phyloP scores from a whole-genome alignment of 106 monocot species.

The Narthecium ossifragum region DNA sequence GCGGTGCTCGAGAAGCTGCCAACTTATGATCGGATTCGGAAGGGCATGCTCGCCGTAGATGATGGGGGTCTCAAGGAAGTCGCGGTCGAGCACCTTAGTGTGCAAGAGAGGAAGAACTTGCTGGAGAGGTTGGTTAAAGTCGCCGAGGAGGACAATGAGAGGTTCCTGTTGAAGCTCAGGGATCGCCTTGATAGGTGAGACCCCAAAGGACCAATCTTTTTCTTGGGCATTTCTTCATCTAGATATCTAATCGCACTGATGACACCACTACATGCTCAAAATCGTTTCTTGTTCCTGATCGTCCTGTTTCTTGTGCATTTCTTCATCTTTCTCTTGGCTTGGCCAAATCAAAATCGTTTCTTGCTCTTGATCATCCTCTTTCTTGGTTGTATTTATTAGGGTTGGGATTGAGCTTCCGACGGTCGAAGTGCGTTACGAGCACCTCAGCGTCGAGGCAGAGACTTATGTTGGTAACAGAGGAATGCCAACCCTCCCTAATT shows the following conservation, averaged over 20 bases:
- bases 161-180: conserved; percentile 26
- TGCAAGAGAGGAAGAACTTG: conserved; percentile 3
- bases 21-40: conserved; percentile 19
- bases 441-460: conserved; percentile 24
- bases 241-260: too few relatives aligned
- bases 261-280: too few relatives aligned
- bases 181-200: conserved; percentile 25
- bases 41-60: conserved; percentile 5
- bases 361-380: too few relatives aligned
- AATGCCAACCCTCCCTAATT: conserved; percentile 27
- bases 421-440: conserved; percentile 35
- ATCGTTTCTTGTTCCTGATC: too few relatives aligned
- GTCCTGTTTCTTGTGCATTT: too few relatives aligned
- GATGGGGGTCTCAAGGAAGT: conserved; percentile 3
- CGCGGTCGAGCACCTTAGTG: conserved; percentile 12
- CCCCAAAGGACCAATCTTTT: too few relatives aligned
- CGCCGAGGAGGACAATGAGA: conserved; percentile 39
- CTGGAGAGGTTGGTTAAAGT: conserved; percentile 20
- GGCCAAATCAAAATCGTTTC: too few relatives aligned
- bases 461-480: conserved; percentile 30
- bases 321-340: too few relatives aligned
- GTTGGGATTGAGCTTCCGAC: conserved; percentile 38
- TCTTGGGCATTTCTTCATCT: too few relatives aligned
- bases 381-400: too few relatives aligned
- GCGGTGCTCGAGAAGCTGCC: conserved; percentile 39